These are phyloP conservation scores for Lepidium didymum DNA, from an alignment of 345 rosid genomes.

Conservation along the genomic window DNA sequence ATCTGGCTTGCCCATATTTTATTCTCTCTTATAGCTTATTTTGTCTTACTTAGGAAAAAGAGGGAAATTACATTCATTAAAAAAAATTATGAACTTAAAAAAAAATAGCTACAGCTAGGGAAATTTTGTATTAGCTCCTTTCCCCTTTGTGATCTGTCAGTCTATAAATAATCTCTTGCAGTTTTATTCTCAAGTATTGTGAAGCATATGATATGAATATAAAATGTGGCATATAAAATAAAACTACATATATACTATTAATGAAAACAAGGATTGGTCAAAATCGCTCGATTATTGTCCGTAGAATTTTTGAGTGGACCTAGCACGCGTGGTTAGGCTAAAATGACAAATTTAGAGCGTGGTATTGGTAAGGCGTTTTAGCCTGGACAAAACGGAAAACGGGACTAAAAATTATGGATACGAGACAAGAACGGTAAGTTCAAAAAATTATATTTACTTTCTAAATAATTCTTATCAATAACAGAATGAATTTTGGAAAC, in stretches of 20 bases:
- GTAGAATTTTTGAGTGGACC: neutral
- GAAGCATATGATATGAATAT: neutral
- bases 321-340: neutral
- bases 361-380: neutral
- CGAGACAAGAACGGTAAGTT: too few species aligned
- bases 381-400: too few species aligned
- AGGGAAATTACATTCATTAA: neutral
- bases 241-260: too few species aligned
- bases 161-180: neutral
- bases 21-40: neutral
- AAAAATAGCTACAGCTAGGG: neutral
- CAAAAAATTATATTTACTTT: too few species aligned
- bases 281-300: neutral
- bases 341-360: neutral
- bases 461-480: too few species aligned
- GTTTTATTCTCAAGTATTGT: neutral
- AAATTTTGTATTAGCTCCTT: neutral
- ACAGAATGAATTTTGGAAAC: too few species aligned
- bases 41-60: neutral
- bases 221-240: neutral
- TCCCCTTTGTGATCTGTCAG: neutral
- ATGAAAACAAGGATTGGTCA: too few species aligned
- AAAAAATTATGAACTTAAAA: neutral
- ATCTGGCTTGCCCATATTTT: neutral
- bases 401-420: too few species aligned